phyloP scores from a whole-genome alignment of 108 stramenopile species.

The Fragilaria crotonensis region DNA sequence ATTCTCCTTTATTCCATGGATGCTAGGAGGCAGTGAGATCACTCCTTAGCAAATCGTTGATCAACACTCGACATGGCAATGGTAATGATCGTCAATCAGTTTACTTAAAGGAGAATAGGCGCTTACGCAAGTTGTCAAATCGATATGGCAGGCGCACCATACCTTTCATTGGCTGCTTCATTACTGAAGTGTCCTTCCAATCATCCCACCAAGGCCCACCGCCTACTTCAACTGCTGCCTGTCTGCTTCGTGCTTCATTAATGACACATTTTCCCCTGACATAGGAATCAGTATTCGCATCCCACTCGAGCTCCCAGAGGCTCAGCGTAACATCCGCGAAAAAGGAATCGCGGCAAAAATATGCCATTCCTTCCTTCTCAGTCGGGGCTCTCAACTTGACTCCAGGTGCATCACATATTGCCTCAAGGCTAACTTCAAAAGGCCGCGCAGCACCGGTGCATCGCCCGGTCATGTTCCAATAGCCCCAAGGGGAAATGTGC shows the following conservation, averaged over 20 bases:
- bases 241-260: constrained; percentile 42
- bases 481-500: constrained; percentile 68
- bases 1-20: too few relatives aligned
- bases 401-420: constrained; percentile 50
- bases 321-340: constrained; percentile 46
- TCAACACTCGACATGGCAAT: too few relatives aligned
- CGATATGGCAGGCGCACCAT: constrained; percentile 29
- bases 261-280: constrained; percentile 32
- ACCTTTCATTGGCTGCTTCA: constrained; percentile 28
- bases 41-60: too few relatives aligned
- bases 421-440: constrained; percentile 64
- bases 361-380: constrained; percentile 74
- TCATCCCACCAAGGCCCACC: constrained; percentile 62
- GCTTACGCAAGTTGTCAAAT: constrained; percentile 3
- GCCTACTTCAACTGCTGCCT: constrained; percentile 71
- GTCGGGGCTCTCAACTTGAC: constrained; percentile 74
- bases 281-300: constrained; percentile 36
- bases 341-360: constrained; percentile 76
- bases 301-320: constrained; percentile 68
- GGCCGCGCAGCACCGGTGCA: constrained; percentile 24
- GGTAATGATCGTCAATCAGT: too few relatives aligned
- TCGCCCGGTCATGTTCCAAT: constrained; percentile 58
- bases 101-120: too few relatives aligned
- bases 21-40: too few relatives aligned
- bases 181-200: constrained; percentile 35